A percentile compares a stretch with the other conserved stretches of the same genome.
phyloP scores from a whole-genome alignment of 768 basidiomycete species.

The Crucibulum laeve region DNA sequence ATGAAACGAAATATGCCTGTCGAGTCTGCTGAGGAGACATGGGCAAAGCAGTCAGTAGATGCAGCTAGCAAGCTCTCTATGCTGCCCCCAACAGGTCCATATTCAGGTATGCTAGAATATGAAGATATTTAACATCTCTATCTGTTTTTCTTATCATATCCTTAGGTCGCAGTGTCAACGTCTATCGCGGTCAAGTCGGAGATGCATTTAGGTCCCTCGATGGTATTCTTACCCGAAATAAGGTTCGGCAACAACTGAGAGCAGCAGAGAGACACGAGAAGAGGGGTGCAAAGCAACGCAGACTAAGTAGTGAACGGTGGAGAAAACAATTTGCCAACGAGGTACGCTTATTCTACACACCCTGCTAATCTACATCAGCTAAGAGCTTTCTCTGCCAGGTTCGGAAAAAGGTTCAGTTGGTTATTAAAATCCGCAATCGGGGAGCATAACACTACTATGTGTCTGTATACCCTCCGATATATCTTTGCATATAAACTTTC shows the following conservation, averaged over 20 bases:
- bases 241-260: slow-evolving; percentile 45
- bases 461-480: not conserved
- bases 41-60: not conserved
- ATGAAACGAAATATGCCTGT: no score
- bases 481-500: no score
- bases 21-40: no score
- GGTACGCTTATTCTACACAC: slow-evolving; percentile 36
- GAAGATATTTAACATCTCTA: slow-evolving; percentile 1
- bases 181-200: slow-evolving; percentile 38
- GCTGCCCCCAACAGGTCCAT: slow-evolving; percentile 44
- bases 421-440: slow-evolving; percentile 72
- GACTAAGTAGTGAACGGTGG: slow-evolving; percentile 75
- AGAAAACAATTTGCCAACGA: slow-evolving; percentile 75
- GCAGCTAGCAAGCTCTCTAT: not conserved
- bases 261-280: slow-evolving; percentile 69
- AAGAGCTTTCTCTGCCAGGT: slow-evolving; percentile 51
- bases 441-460: slow-evolving; percentile 44
- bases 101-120: slow-evolving; percentile 40
- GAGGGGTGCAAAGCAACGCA: slow-evolving; percentile 73
- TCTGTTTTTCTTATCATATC: slow-evolving; percentile 4
- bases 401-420: slow-evolving; percentile 77
- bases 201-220: slow-evolving; percentile 47
- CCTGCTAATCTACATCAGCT: slow-evolving; percentile 7
- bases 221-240: slow-evolving; percentile 48
- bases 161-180: slow-evolving; percentile 59